Evolutionary conservation across 129 eudicot species (phyloP), one percentile per base, ranked within the genome.

Genomic region (Pittosporum tobira): DNA sequence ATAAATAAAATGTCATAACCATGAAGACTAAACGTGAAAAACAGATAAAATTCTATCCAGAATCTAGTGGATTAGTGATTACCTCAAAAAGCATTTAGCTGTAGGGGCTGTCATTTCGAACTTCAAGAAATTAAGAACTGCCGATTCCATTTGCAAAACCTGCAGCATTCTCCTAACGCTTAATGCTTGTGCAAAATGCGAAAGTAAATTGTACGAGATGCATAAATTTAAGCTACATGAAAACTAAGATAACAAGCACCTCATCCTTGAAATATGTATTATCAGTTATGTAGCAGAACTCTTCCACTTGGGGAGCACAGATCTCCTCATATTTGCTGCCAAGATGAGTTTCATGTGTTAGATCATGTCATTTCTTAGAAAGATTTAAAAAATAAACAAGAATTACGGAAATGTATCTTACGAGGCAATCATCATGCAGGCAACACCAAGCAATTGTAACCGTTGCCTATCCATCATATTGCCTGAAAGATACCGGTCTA

Each of bases 401-500:
- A 49, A 51, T 19, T 47, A 3, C 28, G 16, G 37, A 31, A 36
- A 27, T 31, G 25, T 2, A 37, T 46, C 94, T 80, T 91, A 91
- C 99, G 96, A 74, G 30, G 99, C 99, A 48, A 91, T 87, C 96
- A 91, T 87, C 99, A 91, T 91, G 75, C 90, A 87, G 0, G 99
- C 90, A 27, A 91, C 94, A 55, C 99, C 99, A 56, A 91, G 94
- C 74, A 91, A 67, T 36, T 91, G 99, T 66, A 91, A 55, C 10
- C 94, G 66, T 67, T 91, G 99, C 10, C 99, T 70, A 38, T 87
- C 95, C 88, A 91, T 81, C 53, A 72, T 8, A 63, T 91, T 91
- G 3, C 96, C 96, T 8, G 99, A 86, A 61, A 91, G 99, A 71
- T 83, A 91, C 36, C 99, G 76, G 62, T 91, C 99, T 5, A 91